phyloP scores from a whole-genome alignment of 176 grass and related monocot species.

The Hordeum marinum region DNA sequence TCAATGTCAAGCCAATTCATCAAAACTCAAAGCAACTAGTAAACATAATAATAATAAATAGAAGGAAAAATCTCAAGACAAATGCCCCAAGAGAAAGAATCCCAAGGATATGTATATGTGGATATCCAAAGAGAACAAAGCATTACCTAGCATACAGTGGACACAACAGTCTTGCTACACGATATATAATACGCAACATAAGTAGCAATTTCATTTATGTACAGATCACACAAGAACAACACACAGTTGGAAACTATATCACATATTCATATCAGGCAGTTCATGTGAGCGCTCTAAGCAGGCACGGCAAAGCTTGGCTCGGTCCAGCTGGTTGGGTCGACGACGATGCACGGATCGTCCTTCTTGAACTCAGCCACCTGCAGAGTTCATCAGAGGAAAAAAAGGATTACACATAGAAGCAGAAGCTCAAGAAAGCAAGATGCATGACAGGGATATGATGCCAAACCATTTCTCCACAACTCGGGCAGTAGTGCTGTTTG shows the following conservation, averaged over 20 bases:
- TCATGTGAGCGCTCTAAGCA: slow-evolving; percentile 32
- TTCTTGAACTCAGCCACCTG: slow-evolving; percentile 91
- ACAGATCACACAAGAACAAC: slow-evolving; percentile 10
- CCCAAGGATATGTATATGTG: background rate
- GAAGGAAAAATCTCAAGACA: background rate
- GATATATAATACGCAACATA: background rate
- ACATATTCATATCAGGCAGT: background rate
- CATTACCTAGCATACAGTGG: background rate
- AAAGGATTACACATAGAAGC: background rate
- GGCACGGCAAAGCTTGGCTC: slow-evolving; percentile 83
- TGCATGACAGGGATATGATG: background rate
- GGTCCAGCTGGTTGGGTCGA: slow-evolving; percentile 57
- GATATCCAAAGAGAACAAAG: background rate
- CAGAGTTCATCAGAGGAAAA: background rate
- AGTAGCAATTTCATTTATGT: background rate
- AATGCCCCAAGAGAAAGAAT: background rate
- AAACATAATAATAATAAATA: no score
- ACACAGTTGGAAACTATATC: background rate
- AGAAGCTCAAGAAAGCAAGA: background rate
- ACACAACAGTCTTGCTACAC: background rate
- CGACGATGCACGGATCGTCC: slow-evolving; percentile 76
- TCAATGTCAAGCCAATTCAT: background rate
- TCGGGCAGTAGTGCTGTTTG: slow-evolving; percentile 89
- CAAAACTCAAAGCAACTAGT: no score
- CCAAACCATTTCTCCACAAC: slow-evolving; percentile 68